Evolutionary conservation across 345 rosid species (phyloP), one percentile per base, ranked within the genome.

Genomic region (Physaria fendleri): DNA sequence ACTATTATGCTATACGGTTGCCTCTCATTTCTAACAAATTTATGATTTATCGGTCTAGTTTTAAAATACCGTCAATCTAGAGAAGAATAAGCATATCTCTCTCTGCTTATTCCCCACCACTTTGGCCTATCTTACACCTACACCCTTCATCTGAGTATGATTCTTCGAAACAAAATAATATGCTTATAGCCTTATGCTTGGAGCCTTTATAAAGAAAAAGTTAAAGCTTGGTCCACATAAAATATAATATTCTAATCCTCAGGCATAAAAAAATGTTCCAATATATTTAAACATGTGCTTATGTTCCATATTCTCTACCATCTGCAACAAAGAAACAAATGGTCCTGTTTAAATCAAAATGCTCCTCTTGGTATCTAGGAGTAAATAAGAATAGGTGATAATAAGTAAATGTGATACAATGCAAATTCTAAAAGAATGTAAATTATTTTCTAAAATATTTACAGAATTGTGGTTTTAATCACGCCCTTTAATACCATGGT

Each of bases 1-100:
- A n/a, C n/a, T n/a, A n/a, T n/a, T n/a, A n/a, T n/a, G n/a, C n/a
- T n/a, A n/a, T n/a, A n/a, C n/a, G n/a, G n/a, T n/a, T n/a, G n/a
- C n/a, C n/a, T n/a, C n/a, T n/a, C n/a, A n/a, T n/a, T n/a, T n/a
- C n/a, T n/a, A n/a, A n/a, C n/a, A n/a, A n/a, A n/a, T n/a, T n/a
- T n/a, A n/a, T n/a, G n/a, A n/a, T n/a, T n/a, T n/a, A n/a, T n/a
- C n/a, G n/a, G n/a, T n/a, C n/a, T n/a, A n/a, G n/a, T n/a, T n/a
- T n/a, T n/a, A 24, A 43, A 42, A 34, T 43, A 43, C 66, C 55
- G 66, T 59, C 48, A 68, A 68, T 52, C 34, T n/a, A 61, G 9
- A 61, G 61, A 51, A 50, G 53, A 50, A 59, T 60, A 54, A 53
- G 68, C 73, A 69, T 68, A 53, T 69, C 57, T 61, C 73, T 61